These are phyloP conservation scores for Bruguiera parviflora DNA, from an alignment of 345 rosid species.

Conservation along the genomic window DNA sequence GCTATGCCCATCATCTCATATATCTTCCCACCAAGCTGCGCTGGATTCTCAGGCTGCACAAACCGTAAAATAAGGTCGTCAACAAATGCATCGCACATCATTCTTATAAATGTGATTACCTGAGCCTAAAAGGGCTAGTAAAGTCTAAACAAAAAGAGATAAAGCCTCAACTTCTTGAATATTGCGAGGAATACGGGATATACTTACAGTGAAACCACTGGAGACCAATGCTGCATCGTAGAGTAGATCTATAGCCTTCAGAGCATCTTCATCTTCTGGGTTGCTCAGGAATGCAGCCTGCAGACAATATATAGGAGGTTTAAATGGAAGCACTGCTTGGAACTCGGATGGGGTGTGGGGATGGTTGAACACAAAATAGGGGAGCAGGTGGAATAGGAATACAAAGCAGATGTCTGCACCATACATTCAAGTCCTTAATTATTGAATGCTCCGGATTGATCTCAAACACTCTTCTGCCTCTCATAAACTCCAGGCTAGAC, in stretches of 20 bases:
- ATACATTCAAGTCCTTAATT: slow-evolving; percentile 62
- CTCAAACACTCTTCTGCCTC: slow-evolving; percentile 92
- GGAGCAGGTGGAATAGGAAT: background rate
- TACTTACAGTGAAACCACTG: slow-evolving; percentile 89
- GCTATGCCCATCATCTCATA: slow-evolving; percentile 94
- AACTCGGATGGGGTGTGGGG: background rate
- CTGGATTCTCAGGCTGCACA: slow-evolving; percentile 91
- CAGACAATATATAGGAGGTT: background rate
- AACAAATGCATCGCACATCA: background rate
- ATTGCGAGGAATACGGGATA: background rate
- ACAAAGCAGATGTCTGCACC: background rate
- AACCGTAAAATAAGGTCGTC: background rate
- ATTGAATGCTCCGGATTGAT: slow-evolving; percentile 90
- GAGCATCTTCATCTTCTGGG: slow-evolving; percentile 75
- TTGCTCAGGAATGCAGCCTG: slow-evolving; percentile 75
- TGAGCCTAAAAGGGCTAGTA: background rate
- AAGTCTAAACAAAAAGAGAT: background rate
- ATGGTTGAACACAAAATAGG: background rate
- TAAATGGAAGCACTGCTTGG: background rate
- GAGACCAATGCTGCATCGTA: slow-evolving; percentile 89
- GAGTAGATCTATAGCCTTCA: slow-evolving; percentile 82
- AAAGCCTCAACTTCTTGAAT: background rate
- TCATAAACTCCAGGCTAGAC: slow-evolving; percentile 87
- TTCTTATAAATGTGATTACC: background rate
- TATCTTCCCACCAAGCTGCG: slow-evolving; percentile 90